A percentile compares a stretch with the other conserved stretches of the same genome.
Evolutionary conservation across 2,329 filamentous ascomycete species (phyloP).

Genomic region (Aureobasidium sp.): DNA sequence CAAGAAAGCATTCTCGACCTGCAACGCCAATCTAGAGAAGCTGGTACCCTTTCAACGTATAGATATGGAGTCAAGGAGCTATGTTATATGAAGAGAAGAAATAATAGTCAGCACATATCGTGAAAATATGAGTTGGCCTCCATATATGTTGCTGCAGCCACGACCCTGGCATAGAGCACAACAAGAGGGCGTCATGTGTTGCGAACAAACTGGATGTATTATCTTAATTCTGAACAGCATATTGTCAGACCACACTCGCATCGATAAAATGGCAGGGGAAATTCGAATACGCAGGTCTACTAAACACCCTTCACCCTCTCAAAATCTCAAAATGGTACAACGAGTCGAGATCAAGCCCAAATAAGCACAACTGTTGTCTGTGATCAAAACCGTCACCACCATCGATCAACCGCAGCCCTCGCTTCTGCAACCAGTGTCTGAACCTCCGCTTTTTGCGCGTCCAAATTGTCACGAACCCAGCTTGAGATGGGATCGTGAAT

Average conservation of each 20-base stretch:
- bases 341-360: background rate
- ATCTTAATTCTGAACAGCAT: too few species aligned
- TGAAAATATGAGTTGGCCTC: background rate
- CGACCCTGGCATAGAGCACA: background rate
- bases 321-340: background rate
- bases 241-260: too few species aligned
- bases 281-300: background rate
- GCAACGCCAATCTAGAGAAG: background rate
- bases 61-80: too few species aligned
- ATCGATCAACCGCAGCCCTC: slow-evolving; percentile 17
- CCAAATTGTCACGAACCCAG: slow-evolving; percentile 29
- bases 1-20: background rate
- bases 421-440: slow-evolving; percentile 22
- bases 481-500: slow-evolving; percentile 23
- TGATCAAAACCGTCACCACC: background rate
- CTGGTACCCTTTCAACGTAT: background rate
- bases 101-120: background rate
- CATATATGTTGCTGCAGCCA: background rate
- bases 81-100: background rate
- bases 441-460: slow-evolving; percentile 22
- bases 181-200: too few species aligned
- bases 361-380: background rate
- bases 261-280: background rate
- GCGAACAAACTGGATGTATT: background rate
- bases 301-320: background rate